Evolutionary conservation across 2,329 filamentous ascomycete species (phyloP).

Genomic region (Emmonsia crescens): DNA sequence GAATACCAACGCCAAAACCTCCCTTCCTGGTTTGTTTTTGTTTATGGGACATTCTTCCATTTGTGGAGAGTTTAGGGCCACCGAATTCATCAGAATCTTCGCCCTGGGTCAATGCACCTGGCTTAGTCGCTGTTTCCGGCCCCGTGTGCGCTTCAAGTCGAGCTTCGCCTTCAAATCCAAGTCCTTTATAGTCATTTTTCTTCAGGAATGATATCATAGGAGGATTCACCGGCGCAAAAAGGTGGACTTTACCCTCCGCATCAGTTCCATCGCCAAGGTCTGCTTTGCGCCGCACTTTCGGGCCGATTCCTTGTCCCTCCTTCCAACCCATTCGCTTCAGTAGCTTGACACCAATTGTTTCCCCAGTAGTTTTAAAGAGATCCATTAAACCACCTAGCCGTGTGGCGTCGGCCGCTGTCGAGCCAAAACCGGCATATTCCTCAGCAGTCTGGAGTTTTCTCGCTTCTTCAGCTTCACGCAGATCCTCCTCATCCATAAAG

Average conservation of each 20-base stretch:
- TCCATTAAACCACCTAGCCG: constrained; percentile 53
- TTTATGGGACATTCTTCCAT: constrained; percentile 30
- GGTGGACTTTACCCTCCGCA: constrained; percentile 45
- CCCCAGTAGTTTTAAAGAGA: constrained; percentile 59
- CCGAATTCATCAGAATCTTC: constrained; percentile 28
- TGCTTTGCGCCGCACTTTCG: constrained; percentile 66
- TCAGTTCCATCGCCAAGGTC: constrained; percentile 49
- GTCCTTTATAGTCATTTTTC: constrained; percentile 37
- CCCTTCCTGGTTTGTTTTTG: constrained; percentile 49
- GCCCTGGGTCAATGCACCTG: constrained; percentile 22
- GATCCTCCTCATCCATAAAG: constrained; percentile 96
- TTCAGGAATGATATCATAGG: constrained; percentile 45
- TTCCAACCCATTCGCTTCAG: constrained; percentile 93
- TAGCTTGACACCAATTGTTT: constrained; percentile 78
- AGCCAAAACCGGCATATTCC: constrained; percentile 65
- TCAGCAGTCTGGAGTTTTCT: constrained; percentile 61
- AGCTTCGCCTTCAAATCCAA: constrained; percentile 35
- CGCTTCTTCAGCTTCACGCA: constrained; percentile 73
- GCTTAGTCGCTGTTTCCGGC: constrained; percentile 10
- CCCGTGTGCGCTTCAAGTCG: constrained; percentile 19
- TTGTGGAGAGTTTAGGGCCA: constrained; percentile 22
- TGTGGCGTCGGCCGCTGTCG: constrained; percentile 45
- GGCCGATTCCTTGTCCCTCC: constrained; percentile 84
- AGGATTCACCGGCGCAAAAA: constrained; percentile 79
- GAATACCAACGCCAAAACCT: constrained; percentile 74